A percentile compares a stretch with the other conserved stretches of the same genome.
These are phyloP conservation scores for Coemansia sp. DNA, from an alignment of 192 early-diverging fungal species.

Conservation along the genomic window DNA sequence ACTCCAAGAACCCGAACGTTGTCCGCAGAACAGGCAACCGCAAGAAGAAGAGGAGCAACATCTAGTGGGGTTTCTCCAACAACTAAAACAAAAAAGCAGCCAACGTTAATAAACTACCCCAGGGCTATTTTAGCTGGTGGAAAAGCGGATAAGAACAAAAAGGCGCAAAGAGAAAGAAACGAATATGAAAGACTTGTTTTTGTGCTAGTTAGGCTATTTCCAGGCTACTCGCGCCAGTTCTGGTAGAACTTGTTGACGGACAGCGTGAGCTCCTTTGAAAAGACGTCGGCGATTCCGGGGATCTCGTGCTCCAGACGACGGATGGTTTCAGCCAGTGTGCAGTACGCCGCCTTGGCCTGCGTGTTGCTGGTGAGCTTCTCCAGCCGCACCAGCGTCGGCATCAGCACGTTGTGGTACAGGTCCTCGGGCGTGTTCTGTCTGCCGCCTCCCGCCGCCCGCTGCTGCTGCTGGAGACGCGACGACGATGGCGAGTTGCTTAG, in stretches of 20 bases:
- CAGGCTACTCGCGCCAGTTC: constrained; percentile 47
- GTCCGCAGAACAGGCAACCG: constrained; percentile 57
- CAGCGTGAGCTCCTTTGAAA: constrained; percentile 51
- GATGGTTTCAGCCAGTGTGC: constrained; percentile 55
- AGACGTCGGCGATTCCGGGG: constrained; percentile 56
- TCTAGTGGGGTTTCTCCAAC: no score
- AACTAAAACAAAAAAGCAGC: not conserved
- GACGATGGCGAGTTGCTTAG: constrained; percentile 26
- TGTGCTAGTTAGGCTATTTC: not conserved
- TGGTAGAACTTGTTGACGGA: constrained; percentile 55
- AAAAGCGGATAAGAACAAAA: not conserved
- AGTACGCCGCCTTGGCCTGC: constrained; percentile 48
- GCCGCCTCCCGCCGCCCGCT: constrained; percentile 7
- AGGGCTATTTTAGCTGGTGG: not conserved
- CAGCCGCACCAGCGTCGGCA: constrained; percentile 51
- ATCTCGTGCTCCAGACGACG: constrained; percentile 56
- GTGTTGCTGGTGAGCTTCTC: constrained; percentile 53
- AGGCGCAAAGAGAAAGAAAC: not conserved
- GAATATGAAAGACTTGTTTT: not conserved
- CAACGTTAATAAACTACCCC: not conserved
- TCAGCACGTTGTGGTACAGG: constrained; percentile 55
- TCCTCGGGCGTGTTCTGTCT: constrained; percentile 48
- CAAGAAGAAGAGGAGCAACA: constrained; percentile 57
- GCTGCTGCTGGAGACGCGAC: constrained; percentile 20
- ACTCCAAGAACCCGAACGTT: constrained; percentile 70